Base-by-base conservation (phyloP, 1,139 yeast species). In the Candida albicans region DNA sequence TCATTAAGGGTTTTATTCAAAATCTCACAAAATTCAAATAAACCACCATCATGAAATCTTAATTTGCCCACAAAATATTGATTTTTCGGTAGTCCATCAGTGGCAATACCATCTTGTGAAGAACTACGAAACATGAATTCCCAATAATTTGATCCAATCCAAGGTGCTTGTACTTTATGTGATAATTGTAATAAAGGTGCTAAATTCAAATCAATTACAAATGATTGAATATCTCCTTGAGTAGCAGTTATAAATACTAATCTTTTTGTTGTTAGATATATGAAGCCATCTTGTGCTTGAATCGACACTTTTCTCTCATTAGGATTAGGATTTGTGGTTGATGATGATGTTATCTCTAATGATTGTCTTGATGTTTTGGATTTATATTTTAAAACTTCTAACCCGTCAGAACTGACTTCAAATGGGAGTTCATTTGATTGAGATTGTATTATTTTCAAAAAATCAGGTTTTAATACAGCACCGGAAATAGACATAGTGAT, bases 91-190 rank as follows among this genome's bases (percentile, higher is more conserved):
- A 73, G 65, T 2, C 81, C 77, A 38, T 76, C 80, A 39, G 75
- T 67, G 5, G 68, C 64, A 2, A 58, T 54, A 15, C 55, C 43
- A 2, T 66, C 62, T 25, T 48, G 50, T 2, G 59, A 47, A 2
- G 65, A 56, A 43, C 73, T 65, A 41, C 57, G 67, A 52, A 77
- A 74, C 36, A 69, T 44, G 39, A 75, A 68, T 50, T 68, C 67
- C 73, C 78, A 76, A 53, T 68, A 73, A 52, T 77, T 78, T 15
- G 80, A 68, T 0, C 83, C 83, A 54, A 77, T 74, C 81, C 81
- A 77, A 0, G 82, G 82, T 14, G 78, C 66, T 43, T 70, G 66
- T 39, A 77, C 51, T 42, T 67, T 62, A 53, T 73, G 75, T 0
- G 72, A 59, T 31, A 66, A 58, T 40, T 61, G 67, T 15, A 66